Evolutionary conservation across 1,284 basidiomycete species (phyloP).

Genomic region (Heliocybe sulcata): DNA sequence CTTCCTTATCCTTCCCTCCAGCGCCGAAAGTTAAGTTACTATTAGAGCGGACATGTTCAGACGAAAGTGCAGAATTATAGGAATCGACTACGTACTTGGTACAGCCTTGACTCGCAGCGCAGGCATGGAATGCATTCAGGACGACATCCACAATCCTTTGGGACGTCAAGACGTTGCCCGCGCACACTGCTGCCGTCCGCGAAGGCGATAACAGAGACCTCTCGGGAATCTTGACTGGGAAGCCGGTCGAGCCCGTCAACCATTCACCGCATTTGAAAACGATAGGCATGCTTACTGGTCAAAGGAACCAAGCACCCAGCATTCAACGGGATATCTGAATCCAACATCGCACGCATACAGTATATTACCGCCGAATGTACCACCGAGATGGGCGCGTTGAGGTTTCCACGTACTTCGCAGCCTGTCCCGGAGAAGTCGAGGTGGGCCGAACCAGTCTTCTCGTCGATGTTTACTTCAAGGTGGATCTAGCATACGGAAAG

Average conservation of each 20-base stretch:
- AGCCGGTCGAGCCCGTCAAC: no score
- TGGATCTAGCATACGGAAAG: constrained; percentile 46
- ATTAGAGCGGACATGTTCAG: constrained; percentile 12
- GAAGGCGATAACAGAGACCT: constrained; percentile 81
- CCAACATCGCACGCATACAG: constrained; percentile 89
- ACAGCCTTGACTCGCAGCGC: constrained; percentile 91
- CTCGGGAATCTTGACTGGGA: constrained; percentile 71
- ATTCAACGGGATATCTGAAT: constrained; percentile 90
- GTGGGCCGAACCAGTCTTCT: constrained; percentile 70
- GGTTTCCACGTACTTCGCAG: constrained; percentile 83
- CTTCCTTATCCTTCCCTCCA: constrained; percentile 81
- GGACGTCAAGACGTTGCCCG: constrained; percentile 88
- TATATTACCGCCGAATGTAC: constrained; percentile 94
- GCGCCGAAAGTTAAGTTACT: constrained; percentile 90
- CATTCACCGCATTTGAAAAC: no score
- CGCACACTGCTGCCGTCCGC: constrained; percentile 84
- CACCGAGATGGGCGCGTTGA: constrained; percentile 86
- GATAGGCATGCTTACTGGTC: constrained; percentile 60
- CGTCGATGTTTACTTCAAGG: constrained; percentile 77
- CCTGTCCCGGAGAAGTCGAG: constrained; percentile 92
- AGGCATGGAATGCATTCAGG: constrained; percentile 88
- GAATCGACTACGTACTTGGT: constrained; percentile 57
- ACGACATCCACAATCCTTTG: constrained; percentile 96
- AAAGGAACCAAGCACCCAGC: constrained; percentile 85
- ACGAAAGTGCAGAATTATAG: constrained; percentile 4